Evolutionary conservation across 495 filamentous ascomycete species (phyloP).

Genomic region (Alectoria sarmentosa): DNA sequence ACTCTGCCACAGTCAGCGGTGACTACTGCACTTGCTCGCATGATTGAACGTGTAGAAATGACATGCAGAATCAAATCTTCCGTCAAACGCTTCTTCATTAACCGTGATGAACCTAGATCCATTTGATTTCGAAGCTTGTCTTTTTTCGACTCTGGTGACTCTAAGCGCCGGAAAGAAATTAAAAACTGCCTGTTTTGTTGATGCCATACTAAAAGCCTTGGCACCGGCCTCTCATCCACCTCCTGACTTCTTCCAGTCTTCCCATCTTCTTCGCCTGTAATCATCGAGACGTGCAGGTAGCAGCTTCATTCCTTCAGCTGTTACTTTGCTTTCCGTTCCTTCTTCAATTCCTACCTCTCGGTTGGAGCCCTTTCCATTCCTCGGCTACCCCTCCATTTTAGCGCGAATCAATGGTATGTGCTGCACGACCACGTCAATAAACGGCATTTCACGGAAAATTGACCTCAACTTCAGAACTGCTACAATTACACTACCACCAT

Average conservation of each 20-base stretch:
- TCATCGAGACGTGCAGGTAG: slow-evolving; percentile 43
- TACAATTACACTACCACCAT: slow-evolving; percentile 1
- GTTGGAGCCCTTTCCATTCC: slow-evolving; percentile 4
- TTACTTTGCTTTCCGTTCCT: slow-evolving; percentile 49
- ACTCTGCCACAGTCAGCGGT: background rate
- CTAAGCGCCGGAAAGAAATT: background rate
- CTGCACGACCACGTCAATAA: slow-evolving; percentile 2
- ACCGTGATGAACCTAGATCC: too few species aligned
- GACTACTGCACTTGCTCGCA: background rate
- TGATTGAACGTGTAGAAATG: background rate
- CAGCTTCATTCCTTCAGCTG: slow-evolving; percentile 87
- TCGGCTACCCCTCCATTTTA: slow-evolving; percentile 3
- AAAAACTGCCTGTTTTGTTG: background rate
- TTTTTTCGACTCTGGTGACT: background rate
- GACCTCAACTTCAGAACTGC: background rate
- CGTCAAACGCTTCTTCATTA: background rate
- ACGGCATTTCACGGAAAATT: background rate
- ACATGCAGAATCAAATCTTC: background rate
- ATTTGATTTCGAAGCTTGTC: background rate
- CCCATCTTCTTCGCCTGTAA: slow-evolving; percentile 22
- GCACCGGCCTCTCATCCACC: background rate
- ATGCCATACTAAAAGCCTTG: background rate
- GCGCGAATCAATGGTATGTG: slow-evolving; percentile 11
- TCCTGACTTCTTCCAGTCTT: slow-evolving; percentile 35
- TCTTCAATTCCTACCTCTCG: background rate